Evolutionary conservation across 2,329 filamentous ascomycete genomes (phyloP), one percentile per base, ranked within the genome.

Genomic region (Pseudogymnoascus sp.): DNA sequence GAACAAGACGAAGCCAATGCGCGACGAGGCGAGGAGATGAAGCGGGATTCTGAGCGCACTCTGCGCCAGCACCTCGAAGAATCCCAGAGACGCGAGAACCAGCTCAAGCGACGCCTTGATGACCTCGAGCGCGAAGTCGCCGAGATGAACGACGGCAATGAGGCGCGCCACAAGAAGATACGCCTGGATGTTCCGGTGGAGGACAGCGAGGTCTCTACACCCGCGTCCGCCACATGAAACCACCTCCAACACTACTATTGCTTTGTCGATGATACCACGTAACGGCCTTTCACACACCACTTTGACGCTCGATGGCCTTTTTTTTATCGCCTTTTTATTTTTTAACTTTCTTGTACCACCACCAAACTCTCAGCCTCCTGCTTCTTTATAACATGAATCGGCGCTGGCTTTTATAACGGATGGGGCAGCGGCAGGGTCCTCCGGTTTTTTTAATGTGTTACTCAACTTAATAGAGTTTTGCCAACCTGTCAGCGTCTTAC

Each of bases 51-150:
- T 33, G 81, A 84, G 69, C 76, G 77, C 50, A 79, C 78, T 64
- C 74, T 89, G 56, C 82, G 82, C 64, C 78, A 81, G 35, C 87
- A 88, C 67, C 80, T 93, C 1, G 90, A 96, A 33, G 89, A 93
- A 61, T 86, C 88, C 56, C 88, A 92, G 70, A 83, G 85, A 61
- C 83, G 91, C 37, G 92, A 96, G 75, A 90, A 91, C 64, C 89
- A 88, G 64, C 81, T 96, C 38, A 96, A 96, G 77, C 83, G 89
- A 60, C 86, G 89, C 60, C 79, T 96, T n/a, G 88, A 90, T 64
- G 90, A 96, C 68, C 78, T 92, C 46, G 89, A 93, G 72, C 80
- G 73, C 63, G 79, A 81, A 65, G 65, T 83, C 13, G 68, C 68
- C 37, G 76, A 79, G 21, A 66, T 73, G 46, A 71, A 74, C 40